Percentiles rank a stretch among this genome's conserved stretches.
Evolutionary conservation across 495 filamentous ascomycete genomes (phyloP).

Genomic region (Aspergillus funiculosus): DNA sequence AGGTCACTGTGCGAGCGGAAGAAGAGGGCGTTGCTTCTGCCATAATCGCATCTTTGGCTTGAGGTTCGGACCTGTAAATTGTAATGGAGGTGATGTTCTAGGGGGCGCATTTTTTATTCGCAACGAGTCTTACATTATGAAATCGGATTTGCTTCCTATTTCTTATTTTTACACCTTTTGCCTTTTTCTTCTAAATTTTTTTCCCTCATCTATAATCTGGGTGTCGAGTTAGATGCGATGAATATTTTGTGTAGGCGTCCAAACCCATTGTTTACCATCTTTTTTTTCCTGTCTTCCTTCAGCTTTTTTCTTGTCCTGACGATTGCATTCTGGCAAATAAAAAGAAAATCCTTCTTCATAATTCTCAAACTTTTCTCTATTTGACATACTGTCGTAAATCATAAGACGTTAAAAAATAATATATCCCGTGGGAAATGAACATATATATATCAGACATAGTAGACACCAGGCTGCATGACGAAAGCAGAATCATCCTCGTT

Average conservation of each 20-base stretch:
- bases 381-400: neutral
- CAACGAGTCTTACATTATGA: slow-evolving; percentile 22
- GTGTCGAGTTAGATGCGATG: slow-evolving; percentile 24
- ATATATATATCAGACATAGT: slow-evolving; percentile 20
- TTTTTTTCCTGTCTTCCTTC: slow-evolving; percentile 5
- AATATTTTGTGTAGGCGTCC: slow-evolving; percentile 20
- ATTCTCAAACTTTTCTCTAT: neutral
- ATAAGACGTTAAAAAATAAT: neutral
- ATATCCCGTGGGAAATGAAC: no score
- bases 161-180: slow-evolving; percentile 5
- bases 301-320: neutral
- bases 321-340: slow-evolving; percentile 8
- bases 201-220: slow-evolving; percentile 19
- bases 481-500: neutral
- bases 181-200: neutral
- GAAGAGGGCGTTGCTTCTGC: slow-evolving; percentile 85
- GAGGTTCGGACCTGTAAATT: slow-evolving; percentile 31
- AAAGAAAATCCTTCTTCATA: neutral
- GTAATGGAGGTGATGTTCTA: slow-evolving; percentile 26
- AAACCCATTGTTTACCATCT: slow-evolving; percentile 11
- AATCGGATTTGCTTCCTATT: slow-evolving; percentile 14
- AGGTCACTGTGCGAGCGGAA: slow-evolving; percentile 84
- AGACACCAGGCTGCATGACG: slow-evolving; percentile 13
- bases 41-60: slow-evolving; percentile 80
- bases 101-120: slow-evolving; percentile 14